Evolutionary conservation across 2,329 filamentous ascomycete genomes (phyloP), one percentile per base, ranked within the genome.

Genomic region (Trichothecium roseum): DNA sequence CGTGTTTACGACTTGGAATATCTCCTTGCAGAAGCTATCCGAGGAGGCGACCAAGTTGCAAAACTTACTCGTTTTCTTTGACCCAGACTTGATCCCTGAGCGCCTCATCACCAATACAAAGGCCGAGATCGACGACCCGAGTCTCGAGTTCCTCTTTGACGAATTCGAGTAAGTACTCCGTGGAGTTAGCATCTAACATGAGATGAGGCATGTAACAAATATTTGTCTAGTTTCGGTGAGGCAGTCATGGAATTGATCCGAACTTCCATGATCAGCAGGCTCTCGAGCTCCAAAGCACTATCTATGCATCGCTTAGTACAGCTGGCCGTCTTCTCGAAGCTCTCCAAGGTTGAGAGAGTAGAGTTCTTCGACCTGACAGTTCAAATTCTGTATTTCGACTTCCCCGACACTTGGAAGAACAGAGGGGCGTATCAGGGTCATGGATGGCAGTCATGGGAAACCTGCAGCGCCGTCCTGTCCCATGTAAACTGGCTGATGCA

Each of bases 1-100:
- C 14, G 30, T 32, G 8, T 29, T 36, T 5, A 39, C 29, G 6
- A 34, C 34, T 14, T 39, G 37, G 37, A 35, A 39, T 18, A 16
- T 34, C 12, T 39, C 30, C 2, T 2, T 39, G 12, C 18, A 36
- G 28, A 33, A 34, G 18, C 20, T 39, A 30, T 36, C 37, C 13
- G 34, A 39, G 28, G 26, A 32, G 15, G 33, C 30, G 9, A 36
- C 20, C 7, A 33, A 33, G 12, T 27, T 39, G 14, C 30, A 22
- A 24, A 36, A 32, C 28, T 26, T 39, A 17, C 34, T 39, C 3
- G 22, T 33, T 18, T 36, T 36, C 30, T 36, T 39, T 30, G 34
- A 39, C 18, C 37, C 37, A 22, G 34, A 33, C 30, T 30, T 32
- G 16, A 39, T 36, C 26, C 29, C 28, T 12, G 37, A 39, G 34